These are phyloP conservation scores for Geopyxis carbonaria DNA, from an alignment of 495 filamentous ascomycete species.

Conservation along the genomic window DNA sequence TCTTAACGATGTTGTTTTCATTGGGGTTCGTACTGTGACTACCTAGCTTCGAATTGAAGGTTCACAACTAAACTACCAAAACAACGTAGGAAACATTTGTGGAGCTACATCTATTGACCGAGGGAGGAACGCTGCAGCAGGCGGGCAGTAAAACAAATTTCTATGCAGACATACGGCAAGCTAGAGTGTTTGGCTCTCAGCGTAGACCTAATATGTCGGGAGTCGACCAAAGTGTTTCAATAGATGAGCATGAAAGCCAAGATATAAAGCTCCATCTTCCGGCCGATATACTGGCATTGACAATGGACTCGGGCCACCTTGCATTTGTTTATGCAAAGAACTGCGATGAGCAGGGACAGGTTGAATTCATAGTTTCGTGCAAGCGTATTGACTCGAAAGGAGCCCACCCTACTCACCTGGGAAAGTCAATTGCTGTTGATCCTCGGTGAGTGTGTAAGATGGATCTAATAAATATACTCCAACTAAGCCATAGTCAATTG, in stretches of 20 bases:
- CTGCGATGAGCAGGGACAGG: slow-evolving; percentile 27
- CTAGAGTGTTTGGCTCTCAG: slow-evolving; percentile 39
- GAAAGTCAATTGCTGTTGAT: slow-evolving; percentile 68
- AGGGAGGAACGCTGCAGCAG: slow-evolving; percentile 49
- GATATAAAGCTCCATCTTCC: slow-evolving; percentile 33
- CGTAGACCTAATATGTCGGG: slow-evolving; percentile 45
- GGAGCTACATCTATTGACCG: slow-evolving; percentile 49
- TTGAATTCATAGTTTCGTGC: slow-evolving; percentile 43
- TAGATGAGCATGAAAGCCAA: slow-evolving; percentile 6
- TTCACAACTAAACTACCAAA: not conserved
- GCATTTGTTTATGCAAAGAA: slow-evolving; percentile 51
- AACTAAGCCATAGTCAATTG: not conserved
- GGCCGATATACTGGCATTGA: slow-evolving; percentile 59
- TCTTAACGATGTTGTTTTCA: slow-evolving; percentile 78
- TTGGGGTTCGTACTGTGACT: slow-evolving; percentile 44
- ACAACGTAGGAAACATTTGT: slow-evolving; percentile 40
- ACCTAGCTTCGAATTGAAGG: not conserved
- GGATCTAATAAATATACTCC: no score
- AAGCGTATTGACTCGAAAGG: slow-evolving; percentile 40
- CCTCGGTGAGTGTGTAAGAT: slow-evolving; percentile 40
- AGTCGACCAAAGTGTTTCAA: slow-evolving; percentile 28
- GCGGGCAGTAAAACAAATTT: slow-evolving; percentile 60
- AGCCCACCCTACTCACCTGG: slow-evolving; percentile 41
- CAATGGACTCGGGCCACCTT: slow-evolving; percentile 48
- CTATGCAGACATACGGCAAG: slow-evolving; percentile 49